Conservation (phyloP, 352 stramenopile species). For the Phytopythium montanum region DNA sequence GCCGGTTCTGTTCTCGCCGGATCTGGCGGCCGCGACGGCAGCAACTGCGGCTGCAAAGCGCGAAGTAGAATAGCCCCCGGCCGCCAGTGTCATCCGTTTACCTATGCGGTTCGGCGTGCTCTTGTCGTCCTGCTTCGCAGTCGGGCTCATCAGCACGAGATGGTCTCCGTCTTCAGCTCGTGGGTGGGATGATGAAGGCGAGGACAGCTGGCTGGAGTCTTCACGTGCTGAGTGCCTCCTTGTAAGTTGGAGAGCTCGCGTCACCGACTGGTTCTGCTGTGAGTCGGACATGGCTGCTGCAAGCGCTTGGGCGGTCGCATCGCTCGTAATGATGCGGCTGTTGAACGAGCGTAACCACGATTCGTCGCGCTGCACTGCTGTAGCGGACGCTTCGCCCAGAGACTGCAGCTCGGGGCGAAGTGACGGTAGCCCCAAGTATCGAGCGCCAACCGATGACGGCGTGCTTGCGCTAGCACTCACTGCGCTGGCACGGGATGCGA, state of each 20-base stretch:
- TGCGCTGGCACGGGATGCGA: background rate
- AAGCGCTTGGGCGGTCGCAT: slow-evolving; percentile 3
- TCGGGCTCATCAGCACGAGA: background rate
- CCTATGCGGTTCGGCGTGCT: slow-evolving; percentile 1
- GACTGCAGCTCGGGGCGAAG: background rate
- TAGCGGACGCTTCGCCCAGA: background rate
- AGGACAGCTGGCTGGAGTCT: background rate
- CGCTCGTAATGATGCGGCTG: slow-evolving; percentile 5
- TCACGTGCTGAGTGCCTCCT: slow-evolving; percentile 2
- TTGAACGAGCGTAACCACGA: background rate
- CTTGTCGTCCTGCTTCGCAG: background rate
- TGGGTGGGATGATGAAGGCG: background rate
- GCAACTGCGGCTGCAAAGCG: slow-evolving; percentile 4
- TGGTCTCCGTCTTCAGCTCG: slow-evolving; percentile 4
- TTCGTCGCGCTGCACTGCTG: background rate
- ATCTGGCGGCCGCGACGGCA: background rate
- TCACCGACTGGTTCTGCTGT: background rate
- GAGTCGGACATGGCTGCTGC: background rate
- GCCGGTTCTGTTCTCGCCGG: background rate
- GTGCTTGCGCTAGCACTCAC: background rate
- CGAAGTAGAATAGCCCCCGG: background rate
- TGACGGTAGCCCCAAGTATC: background rate
- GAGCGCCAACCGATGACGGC: background rate
- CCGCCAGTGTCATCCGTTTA: slow-evolving; percentile 4
- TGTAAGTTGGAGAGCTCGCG: background rate